Percentiles rank a stretch among this genome's conserved stretches.
phyloP scores from a whole-genome alignment of 208 protist genomes.

The Crithidia acanthocephali region DNA sequence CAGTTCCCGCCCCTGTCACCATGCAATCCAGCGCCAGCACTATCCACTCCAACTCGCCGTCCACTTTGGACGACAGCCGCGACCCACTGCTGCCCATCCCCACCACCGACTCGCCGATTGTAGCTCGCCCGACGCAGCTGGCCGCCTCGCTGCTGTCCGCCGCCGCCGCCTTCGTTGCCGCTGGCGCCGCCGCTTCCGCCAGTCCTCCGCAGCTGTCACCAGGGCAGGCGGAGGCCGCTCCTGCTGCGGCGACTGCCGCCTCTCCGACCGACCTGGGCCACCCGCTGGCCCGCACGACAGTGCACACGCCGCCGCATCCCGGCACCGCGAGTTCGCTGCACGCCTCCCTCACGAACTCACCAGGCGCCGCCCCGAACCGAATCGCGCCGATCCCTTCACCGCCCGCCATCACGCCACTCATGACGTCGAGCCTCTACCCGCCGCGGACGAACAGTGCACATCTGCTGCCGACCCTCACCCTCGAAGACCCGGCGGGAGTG shows the following conservation, averaged over 20 bases:
- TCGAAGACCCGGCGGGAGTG: constrained; percentile 7
- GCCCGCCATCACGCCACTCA: constrained; percentile 19
- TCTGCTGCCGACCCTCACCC: not conserved
- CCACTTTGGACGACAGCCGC: not conserved
- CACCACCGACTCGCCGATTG: not conserved
- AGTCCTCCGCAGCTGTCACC: not conserved
- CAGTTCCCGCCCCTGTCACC: not conserved
- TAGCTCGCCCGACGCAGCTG: constrained; percentile 2
- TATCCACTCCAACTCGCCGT: constrained; percentile 6
- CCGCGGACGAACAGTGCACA: constrained; percentile 18
- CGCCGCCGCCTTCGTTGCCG: not conserved
- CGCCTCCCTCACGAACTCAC: constrained; percentile 3
- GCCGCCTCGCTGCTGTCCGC: not conserved
- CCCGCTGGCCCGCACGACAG: constrained; percentile 7
- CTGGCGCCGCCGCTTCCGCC: not conserved
- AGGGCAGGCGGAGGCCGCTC: not conserved
- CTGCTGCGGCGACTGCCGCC: not conserved
- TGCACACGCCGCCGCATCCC: not conserved
- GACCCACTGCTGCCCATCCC: not conserved
- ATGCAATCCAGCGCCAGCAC: not conserved
- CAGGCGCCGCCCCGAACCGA: not conserved
- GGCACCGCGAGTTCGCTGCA: not conserved
- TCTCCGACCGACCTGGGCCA: not conserved
- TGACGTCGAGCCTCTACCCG: constrained; percentile 29
- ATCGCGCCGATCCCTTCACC: constrained; percentile 14